Evolutionary conservation across 2,329 filamentous ascomycete species (phyloP).

Genomic region (Endocalyx cinctus): DNA sequence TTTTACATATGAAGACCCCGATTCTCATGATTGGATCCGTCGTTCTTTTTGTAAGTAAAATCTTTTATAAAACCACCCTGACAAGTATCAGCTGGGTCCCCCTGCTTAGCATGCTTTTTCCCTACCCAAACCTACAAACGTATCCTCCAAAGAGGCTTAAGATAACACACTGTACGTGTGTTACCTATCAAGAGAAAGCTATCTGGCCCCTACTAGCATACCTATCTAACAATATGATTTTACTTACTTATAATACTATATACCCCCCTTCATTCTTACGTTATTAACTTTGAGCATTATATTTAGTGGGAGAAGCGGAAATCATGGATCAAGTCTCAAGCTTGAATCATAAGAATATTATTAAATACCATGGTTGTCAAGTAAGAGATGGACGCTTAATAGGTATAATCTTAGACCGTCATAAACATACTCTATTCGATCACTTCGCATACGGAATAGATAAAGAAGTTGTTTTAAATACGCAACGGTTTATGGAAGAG

Average conservation of each 20-base stretch:
- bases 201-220: too few relatives aligned
- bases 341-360: slow-evolving; percentile 12
- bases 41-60: slow-evolving; percentile 13
- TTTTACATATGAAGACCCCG: slow-evolving; percentile 8
- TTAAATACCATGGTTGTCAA: slow-evolving; percentile 12
- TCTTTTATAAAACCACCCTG: too few relatives aligned
- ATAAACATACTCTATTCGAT: slow-evolving; percentile 9
- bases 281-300: slow-evolving; percentile 3
- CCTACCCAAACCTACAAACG: too few relatives aligned
- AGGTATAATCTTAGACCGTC: slow-evolving; percentile 10
- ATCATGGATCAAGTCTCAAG: slow-evolving; percentile 11
- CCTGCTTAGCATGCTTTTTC: too few relatives aligned
- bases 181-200: too few relatives aligned
- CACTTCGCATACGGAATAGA: slow-evolving; percentile 9
- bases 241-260: too few relatives aligned
- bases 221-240: too few relatives aligned
- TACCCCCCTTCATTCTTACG: too few relatives aligned
- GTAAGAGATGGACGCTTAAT: slow-evolving; percentile 7
- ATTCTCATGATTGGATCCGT: slow-evolving; percentile 5
- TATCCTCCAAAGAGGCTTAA: too few relatives aligned
- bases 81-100: too few relatives aligned
- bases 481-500: slow-evolving; percentile 9
- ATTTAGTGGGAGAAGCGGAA: slow-evolving; percentile 11
- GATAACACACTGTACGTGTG: too few relatives aligned
- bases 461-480: slow-evolving; percentile 7